Evolutionary conservation across 1,139 yeast genomes (phyloP), one percentile per base, ranked within the genome.

Genomic region (Eremothecium coryli): DNA sequence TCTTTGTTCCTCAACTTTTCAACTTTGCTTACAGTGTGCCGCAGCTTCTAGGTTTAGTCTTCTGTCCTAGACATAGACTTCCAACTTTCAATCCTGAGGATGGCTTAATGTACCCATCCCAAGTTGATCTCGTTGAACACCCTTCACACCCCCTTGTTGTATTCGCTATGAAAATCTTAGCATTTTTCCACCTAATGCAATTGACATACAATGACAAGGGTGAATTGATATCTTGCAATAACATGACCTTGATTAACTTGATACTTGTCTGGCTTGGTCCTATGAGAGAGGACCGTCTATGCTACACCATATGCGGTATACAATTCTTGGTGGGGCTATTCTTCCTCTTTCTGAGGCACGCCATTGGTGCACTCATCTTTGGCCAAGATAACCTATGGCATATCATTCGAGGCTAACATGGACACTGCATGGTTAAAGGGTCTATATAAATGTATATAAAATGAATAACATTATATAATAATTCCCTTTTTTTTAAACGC

Each of bases 61-160:
- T 93, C 5, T 90, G 98, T 54, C 99, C 99, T 18, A 71, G 99
- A 48, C 99, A 90, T 56, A 71, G 99, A 49, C 58, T 90, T 54
- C 99, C 99, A 1, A 68, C 65, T 44, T 81, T 84, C 49, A 74
- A 84, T 47, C 64, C 62, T 10, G 58, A 66, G 12, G 77, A 84
- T 41, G 88, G 93, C 1, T 60, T 78, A 32, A 66, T 90, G 68
- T 75, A 82, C 48, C 90, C 95, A n/a, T 78, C 86, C 2, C 61
- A 65, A 41, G 78, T 80, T 1, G 64, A 63, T 26, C 61, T 64
- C 27, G 46, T 52, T 32, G 52, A 59, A 29, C 52, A 56, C 21
- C 65, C 66, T 5, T 53, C 66, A 24, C 56, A 55, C 23, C 42
- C 43, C 6, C 32, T 58, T 3, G 56, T 64, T 11, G 46, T 49